phyloP scores from a whole-genome alignment of 495 filamentous ascomycete genomes.

The Aspergillus steynii region DNA sequence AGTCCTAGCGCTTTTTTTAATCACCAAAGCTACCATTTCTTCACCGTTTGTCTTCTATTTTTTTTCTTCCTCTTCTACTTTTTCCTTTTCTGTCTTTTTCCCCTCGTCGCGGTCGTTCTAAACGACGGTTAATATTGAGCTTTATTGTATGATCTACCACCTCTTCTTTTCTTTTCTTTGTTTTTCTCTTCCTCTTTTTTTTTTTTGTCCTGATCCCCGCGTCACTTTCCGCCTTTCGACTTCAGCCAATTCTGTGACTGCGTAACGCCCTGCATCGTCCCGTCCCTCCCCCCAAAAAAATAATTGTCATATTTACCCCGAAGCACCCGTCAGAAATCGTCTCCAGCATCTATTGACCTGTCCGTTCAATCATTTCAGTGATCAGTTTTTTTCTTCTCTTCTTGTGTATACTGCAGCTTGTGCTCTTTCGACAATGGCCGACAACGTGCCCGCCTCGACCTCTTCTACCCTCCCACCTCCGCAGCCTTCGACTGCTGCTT shows the following conservation, averaged over 20 bases:
- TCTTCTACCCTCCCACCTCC: slow-evolving; percentile 62
- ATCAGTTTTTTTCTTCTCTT: slow-evolving; percentile 16
- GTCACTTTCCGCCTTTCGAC: slow-evolving; percentile 27
- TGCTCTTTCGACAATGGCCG: slow-evolving; percentile 59
- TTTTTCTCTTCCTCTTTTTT: slow-evolving; percentile 19
- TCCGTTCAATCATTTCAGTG: slow-evolving; percentile 20
- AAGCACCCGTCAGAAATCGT: slow-evolving; percentile 17
- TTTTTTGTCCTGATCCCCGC: slow-evolving; percentile 8
- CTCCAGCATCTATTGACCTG: slow-evolving; percentile 19
- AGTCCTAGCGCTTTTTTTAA: background rate
- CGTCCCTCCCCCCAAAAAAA: slow-evolving; percentile 16
- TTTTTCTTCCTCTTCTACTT: slow-evolving; percentile 8
- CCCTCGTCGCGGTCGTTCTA: slow-evolving; percentile 7
- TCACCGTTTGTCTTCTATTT: slow-evolving; percentile 8
- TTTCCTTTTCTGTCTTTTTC: slow-evolving; percentile 21
- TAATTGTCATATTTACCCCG: slow-evolving; percentile 21
- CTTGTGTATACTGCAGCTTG: slow-evolving; percentile 18
- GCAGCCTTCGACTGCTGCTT: slow-evolving; percentile 65
- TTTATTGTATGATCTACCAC: background rate
- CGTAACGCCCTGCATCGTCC: slow-evolving; percentile 31
- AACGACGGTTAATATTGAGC: background rate
- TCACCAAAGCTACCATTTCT: background rate
- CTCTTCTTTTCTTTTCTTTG: slow-evolving; percentile 22
- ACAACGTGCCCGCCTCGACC: slow-evolving; percentile 57
- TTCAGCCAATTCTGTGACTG: slow-evolving; percentile 23